Base-by-base conservation (phyloP, 345 rosid species). In the Bruguiera sexangula region DNA sequence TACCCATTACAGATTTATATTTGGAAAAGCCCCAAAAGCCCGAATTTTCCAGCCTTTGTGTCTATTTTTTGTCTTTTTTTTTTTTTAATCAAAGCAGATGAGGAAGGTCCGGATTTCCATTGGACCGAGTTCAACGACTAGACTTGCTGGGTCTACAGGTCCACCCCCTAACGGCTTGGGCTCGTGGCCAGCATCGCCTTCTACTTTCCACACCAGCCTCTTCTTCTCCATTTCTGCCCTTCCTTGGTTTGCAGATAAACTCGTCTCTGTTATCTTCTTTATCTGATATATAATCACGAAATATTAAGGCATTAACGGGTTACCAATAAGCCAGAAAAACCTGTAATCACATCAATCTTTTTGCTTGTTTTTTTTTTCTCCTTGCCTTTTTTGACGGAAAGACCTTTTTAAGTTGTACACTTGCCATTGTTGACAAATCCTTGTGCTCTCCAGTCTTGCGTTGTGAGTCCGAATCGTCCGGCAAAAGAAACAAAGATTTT, bases 91-190 rank as follows among this genome's bases (percentile, higher is more conserved):
- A 56, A 56, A 56, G 60, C 9, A 10, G 26, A 93, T 53, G 57
- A 86, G 54, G 73, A 90, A 86, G 27, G 95, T 90, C 6, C 96
- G 84, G 66, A 90, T 85, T 81, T 93, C 98, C 98, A 92, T 92
- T 1, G 95, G 95, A 21, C 80, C 85, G 13, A 92, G 91, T 72
- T 89, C 94, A 60, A 89, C 85, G 32, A 82, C 85, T 73, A 90
- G 87, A 74, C 74, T 78, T 18, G 54, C 73, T 20, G 96, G 87
- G 78, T 88, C 90, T 8, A 90, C 81, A 6, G 78, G 76, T 54
- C 81, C 82, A 62, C 98, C 98, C 64, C 98, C 81, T 64, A 51
- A 78, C 19, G 73, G 80, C 68, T 68, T 74, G 16, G 75, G 13
- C 70, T 76, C 87, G 26, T 57, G 58, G 27, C 32, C 77, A 0